Conservation (phyloP, 2,329 filamentous ascomycete genomes). For the Exophiala sp. region DNA sequence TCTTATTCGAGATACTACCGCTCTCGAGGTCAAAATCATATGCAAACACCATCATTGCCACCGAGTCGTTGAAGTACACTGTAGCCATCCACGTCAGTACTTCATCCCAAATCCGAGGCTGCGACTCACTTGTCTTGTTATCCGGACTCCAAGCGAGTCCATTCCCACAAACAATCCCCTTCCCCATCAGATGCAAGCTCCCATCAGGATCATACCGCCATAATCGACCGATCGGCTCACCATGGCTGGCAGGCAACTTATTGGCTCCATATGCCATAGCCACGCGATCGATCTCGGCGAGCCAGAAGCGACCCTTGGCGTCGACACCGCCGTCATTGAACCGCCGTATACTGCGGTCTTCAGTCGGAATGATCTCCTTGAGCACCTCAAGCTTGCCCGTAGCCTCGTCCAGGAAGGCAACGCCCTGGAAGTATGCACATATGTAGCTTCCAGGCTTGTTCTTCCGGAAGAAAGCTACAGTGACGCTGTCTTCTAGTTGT, state of each 20-base stretch:
- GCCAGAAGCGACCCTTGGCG: conserved; percentile 35
- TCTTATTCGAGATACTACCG: conserved; percentile 33
- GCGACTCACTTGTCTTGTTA: conserved; percentile 33
- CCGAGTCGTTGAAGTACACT: conserved; percentile 38
- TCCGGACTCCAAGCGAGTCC: conserved; percentile 38
- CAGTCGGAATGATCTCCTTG: conserved; percentile 36
- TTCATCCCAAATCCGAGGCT: no score
- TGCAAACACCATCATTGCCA: conserved; percentile 33
- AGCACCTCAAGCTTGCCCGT: conserved; percentile 36
- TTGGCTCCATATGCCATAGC: conserved; percentile 35
- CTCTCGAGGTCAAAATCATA: conserved; percentile 36
- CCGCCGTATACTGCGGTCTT: conserved; percentile 31
- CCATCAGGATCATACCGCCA: conserved; percentile 31
- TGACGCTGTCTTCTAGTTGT: conserved; percentile 35
- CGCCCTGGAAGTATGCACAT: conserved; percentile 39
- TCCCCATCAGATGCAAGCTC: conserved; percentile 35
- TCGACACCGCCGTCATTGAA: conserved; percentile 39
- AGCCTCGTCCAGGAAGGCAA: conserved; percentile 37
- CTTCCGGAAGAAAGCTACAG: conserved; percentile 35
- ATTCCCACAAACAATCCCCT: conserved; percentile 37
- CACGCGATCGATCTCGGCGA: conserved; percentile 37
- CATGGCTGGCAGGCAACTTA: conserved; percentile 32
- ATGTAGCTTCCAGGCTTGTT: conserved; percentile 37
- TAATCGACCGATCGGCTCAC: conserved; percentile 28
- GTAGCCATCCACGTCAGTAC: background rate